Conservation (phyloP, 345 rosid genomes). For the Dimocarpus longan region DNA sequence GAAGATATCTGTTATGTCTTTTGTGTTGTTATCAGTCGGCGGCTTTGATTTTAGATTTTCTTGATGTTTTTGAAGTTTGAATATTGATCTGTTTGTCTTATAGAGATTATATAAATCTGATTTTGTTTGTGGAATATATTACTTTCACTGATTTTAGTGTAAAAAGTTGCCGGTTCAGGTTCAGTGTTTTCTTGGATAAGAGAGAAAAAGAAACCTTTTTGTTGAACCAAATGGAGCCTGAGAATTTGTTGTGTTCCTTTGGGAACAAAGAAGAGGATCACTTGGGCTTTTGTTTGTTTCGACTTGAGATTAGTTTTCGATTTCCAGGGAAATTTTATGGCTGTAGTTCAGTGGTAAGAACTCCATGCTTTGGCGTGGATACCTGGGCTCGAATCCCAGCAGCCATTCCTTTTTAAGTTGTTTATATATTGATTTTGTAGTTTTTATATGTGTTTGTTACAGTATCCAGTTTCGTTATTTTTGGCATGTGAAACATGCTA, state of each 20-base stretch:
- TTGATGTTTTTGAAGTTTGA: not conserved
- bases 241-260: not conserved
- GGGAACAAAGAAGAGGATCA: not conserved
- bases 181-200: not conserved
- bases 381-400: slow-evolving; percentile 95
- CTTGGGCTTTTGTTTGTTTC: not conserved
- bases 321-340: slow-evolving; percentile 11
- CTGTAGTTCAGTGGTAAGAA: slow-evolving; percentile 33
- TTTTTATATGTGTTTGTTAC: not conserved
- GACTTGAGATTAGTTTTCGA: not conserved
- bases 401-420: slow-evolving; percentile 53
- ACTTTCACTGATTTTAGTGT: not conserved
- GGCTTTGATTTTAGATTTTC: not conserved
- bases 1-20: not conserved
- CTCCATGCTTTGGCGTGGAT: slow-evolving; percentile 53
- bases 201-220: not conserved
- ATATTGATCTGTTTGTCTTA: not conserved
- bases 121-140: not conserved
- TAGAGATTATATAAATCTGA: not conserved
- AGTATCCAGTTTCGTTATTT: not conserved
- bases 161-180: not conserved
- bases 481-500: not conserved
- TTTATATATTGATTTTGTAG: not conserved
- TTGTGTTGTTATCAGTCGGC: not conserved
- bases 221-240: not conserved